Evolutionary conservation across 2,329 filamentous ascomycete genomes (phyloP), one percentile per base, ranked within the genome.

Genomic region (Fusarium concolor): DNA sequence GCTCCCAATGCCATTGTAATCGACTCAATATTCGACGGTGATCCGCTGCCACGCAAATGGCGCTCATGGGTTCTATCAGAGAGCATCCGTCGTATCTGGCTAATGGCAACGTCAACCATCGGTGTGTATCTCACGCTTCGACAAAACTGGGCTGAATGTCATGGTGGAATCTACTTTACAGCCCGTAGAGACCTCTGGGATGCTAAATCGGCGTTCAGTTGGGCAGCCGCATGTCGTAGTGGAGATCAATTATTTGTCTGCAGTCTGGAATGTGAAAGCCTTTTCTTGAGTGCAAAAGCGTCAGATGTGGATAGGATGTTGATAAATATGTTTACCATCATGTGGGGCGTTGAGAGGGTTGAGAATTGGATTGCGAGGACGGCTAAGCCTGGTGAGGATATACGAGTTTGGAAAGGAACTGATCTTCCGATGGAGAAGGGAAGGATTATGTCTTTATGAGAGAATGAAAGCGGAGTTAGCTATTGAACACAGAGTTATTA

Each of bases 291-390:
- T 12, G 37, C 57, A 10, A 62, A 39, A 8, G 57, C 59, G 6
- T 26, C 42, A 3, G 59, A 62, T 4, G 37, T 62, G 1, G 59
- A 62, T 7, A 38, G 24, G 0, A 43, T 62, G 43, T 31, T 62
- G 0, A 22, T 56, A 1, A 62, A 62, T 10, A 12, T 62, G 20
- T 62, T 62, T 2, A 62, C 59, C 0, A 62, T 62, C 8, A 62
- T 62, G 59, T 62, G 59, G 59, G 57, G 59, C 2, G 37, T 55
- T 4, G 59, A 62, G 12, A 56, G 59, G 11, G 59, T 62, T 2
- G 57, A 62, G 57, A 62, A 62, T 10, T 62, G 59, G 59, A 29
- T 56, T 33, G 49, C 50, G 3, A 42, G 59, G 6, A 62, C 59
- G 9, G 10, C 20, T 14, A n/a, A 12, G 0, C 12, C 42, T 7